Evolutionary conservation across 768 basidiomycete genomes (phyloP), one percentile per base, ranked within the genome.

Genomic region (Mycena filopes): DNA sequence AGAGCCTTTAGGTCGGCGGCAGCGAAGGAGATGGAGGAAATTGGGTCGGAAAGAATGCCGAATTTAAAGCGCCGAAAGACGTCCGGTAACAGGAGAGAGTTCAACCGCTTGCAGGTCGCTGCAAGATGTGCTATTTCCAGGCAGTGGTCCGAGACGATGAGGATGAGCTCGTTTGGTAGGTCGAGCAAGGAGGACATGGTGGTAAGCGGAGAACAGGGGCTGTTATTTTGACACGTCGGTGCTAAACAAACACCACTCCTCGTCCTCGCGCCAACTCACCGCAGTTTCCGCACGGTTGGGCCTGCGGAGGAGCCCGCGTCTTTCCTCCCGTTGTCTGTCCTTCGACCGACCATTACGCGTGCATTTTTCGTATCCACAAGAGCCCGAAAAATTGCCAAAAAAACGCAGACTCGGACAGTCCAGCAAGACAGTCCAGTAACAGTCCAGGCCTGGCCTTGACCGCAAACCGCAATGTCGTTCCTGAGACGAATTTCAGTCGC

Each of bases 111-210:
- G 46, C 47, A 66, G 25, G 31, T 51, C 9, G 55, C 21, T 0
- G 65, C 48, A 10, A 67, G 60, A 15, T 55, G 31, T 28, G 7
- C 41, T 13, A 61, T 49, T 29, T 62, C 43, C 18, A 43, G 47
- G 11, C 61, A 42, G 26, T 55, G 42, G n/a, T 45, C 54, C 42
- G 55, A 12, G 13, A 67, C 47, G 7, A 57, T 9, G 13, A 62
- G 60, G 23, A 67, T 25, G 1, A 67, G 65, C 55, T 67, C 60
- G 41, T 63, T 66, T 20, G 68, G 60, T 20, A 60, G 40, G 56
- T 46, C 23, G n/a, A 70, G 55, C 45, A 46, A 23, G 11, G 10
- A 51, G 46, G 25, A 47, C 46, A 47, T 47, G 13, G 46, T 26
- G 12, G 46, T 47, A 21, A 21, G 18, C 12, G 8, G 42, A 20